Evolutionary conservation across 805 yeast species (phyloP), one percentile per base, ranked within the genome.

Genomic region (Metschnikowia corniflorae): DNA sequence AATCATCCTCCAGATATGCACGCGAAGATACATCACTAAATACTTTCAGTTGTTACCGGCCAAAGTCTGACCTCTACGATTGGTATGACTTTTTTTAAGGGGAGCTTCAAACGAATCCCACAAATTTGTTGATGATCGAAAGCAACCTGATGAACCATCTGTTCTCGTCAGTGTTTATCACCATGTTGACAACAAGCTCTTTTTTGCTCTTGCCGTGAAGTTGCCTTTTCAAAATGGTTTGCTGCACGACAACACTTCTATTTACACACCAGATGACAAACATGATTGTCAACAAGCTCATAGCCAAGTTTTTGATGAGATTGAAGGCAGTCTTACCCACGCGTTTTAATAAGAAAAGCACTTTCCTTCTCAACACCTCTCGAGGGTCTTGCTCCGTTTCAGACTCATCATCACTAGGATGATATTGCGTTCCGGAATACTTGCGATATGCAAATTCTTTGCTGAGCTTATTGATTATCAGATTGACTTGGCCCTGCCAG

Each of bases 401-500:
- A 15, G 29, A 19, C 9, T 39, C 44, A 16, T 31, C 18, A 7
- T 43, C 44, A 22, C 29, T 23, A 4, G 31, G 28, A 7, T 29
- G 29, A 8, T 12, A 19, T 13, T 24, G 23, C 22, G 22, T 15
- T 8, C 33, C 37, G 7, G 33, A 16, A 35, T 26, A 30, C 29
- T 37, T 28, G 17, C 46, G 39, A 22, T 19, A 29, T 8, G 42
- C 31, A 17, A 45, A 37, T 42, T 75, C 80, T 35, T 62, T 55
- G 13, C 71, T 61, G 26, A 76, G 63, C 49, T 68, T 65, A 41
- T 61, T 64, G 35, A 76, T 57, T 6, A 76, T 60, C 31, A 63
- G 46, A 42, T 74, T 75, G 31, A 75, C 70, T 37, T 75, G 80
- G 21, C 63, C 65, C 50, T 74, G 80, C 81, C 81, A 75, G 31